Percentiles rank a stretch among this genome's conserved stretches.
Evolutionary conservation across 73 alveolate genomes (phyloP).

Genomic region (Paramecium biaurelia): DNA sequence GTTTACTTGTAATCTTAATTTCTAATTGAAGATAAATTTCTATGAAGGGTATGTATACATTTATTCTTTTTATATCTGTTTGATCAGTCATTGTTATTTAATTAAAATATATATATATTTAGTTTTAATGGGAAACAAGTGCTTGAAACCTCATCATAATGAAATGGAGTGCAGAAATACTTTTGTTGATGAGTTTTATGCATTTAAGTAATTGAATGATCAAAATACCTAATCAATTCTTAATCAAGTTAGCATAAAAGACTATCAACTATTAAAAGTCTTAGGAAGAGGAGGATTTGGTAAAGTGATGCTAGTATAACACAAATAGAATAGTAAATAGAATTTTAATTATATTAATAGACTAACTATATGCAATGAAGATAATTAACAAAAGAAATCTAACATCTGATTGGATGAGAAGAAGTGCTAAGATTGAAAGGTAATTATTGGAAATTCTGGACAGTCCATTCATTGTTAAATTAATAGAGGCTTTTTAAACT

Average conservation of each 20-base stretch:
- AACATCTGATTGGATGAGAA: not conserved
- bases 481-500: conserved; percentile 94
- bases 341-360: not conserved
- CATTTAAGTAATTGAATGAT: not conserved
- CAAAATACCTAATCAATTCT: not conserved
- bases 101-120: not conserved
- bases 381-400: not conserved
- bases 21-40: conserved; percentile 19
- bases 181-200: not conserved
- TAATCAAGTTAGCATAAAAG: conserved; percentile 38
- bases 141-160: not conserved
- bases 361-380: not conserved
- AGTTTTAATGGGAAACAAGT: not conserved
- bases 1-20: not conserved
- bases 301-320: conserved; percentile 80
- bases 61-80: not conserved
- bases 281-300: conserved; percentile 92
- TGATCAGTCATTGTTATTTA: not conserved
- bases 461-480: conserved; percentile 93
- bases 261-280: conserved; percentile 79
- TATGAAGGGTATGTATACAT: not conserved
- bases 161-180: not conserved
- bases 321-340: conserved; percentile 26
- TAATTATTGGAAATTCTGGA: conserved; percentile 85
- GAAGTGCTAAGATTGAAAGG: conserved; percentile 73